Evolutionary conservation across 768 basidiomycete species (phyloP).

Genomic region (Boletus speciosus): DNA sequence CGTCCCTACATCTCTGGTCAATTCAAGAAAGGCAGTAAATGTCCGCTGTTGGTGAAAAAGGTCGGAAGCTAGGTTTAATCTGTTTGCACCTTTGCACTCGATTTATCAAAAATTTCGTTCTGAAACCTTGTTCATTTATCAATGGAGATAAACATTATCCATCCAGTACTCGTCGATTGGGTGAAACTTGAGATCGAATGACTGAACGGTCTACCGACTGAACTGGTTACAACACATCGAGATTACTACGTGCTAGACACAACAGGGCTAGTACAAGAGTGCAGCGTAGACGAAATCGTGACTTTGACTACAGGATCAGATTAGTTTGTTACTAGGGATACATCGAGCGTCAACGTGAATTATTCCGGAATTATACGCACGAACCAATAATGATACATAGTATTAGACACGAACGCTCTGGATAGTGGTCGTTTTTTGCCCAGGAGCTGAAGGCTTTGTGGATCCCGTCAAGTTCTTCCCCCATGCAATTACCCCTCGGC

Average conservation of each 20-base stretch:
- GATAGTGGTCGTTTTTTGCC: neutral
- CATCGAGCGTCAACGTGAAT: constrained; percentile 4
- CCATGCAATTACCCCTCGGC: constrained; percentile 29
- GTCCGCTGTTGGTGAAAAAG: constrained; percentile 51
- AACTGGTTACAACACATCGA: constrained; percentile 11
- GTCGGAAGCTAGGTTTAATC: constrained; percentile 11
- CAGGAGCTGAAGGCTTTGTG: constrained; percentile 1
- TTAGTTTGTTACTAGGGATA: constrained; percentile 24
- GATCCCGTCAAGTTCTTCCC: constrained; percentile 26
- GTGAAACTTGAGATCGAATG: neutral
- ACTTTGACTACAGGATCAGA: constrained; percentile 9
- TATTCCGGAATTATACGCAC: constrained; percentile 4
- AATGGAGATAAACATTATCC: neutral
- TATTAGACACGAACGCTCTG: constrained; percentile 1
- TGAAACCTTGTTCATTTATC: neutral
- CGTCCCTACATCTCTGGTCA: constrained; percentile 57
- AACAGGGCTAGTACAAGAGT: neutral
- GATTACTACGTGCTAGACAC: constrained; percentile 8
- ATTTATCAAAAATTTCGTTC: neutral
- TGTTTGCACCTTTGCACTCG: neutral
- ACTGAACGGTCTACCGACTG: too few relatives aligned
- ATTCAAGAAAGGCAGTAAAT: constrained; percentile 57
- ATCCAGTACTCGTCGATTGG: neutral
- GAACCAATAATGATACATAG: constrained; percentile 10
- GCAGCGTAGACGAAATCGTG: constrained; percentile 7